These are phyloP conservation scores for Penicillium glabrum DNA, from an alignment of 2,329 filamentous ascomycete species.

Conservation along the genomic window DNA sequence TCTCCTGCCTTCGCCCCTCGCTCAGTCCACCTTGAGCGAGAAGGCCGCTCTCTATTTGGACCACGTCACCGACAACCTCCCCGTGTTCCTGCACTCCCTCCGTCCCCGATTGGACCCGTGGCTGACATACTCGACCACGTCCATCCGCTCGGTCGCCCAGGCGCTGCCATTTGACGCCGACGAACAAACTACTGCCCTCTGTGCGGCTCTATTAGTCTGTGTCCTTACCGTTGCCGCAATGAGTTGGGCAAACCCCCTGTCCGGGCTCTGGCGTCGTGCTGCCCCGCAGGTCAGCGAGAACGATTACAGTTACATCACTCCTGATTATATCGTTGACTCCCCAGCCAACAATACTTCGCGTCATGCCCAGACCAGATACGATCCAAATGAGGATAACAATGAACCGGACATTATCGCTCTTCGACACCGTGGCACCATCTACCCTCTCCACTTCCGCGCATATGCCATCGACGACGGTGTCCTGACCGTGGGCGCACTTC, in stretches of 20 bases:
- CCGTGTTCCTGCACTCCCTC: conserved; percentile 32
- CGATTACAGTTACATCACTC: conserved; percentile 42
- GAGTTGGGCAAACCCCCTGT: conserved; percentile 36
- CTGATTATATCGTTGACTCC: conserved; percentile 34
- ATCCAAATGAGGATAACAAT: conserved; percentile 25
- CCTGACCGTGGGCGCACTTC: conserved; percentile 43
- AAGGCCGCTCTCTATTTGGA: conserved; percentile 41
- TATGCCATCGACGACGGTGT: conserved; percentile 49
- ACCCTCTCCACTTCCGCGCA: conserved; percentile 46
- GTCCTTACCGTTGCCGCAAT: conserved; percentile 32
- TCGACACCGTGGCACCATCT: conserved; percentile 42
- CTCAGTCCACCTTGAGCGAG: conserved; percentile 41
- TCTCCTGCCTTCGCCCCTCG: conserved; percentile 37
- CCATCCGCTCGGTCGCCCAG: conserved; percentile 23
- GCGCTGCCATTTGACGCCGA: conserved; percentile 22
- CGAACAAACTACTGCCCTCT: conserved; percentile 23
- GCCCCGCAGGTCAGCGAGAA: conserved; percentile 37
- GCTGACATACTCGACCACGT: conserved; percentile 23
- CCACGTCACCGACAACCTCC: conserved; percentile 32
- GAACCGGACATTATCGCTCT: conserved; percentile 47
- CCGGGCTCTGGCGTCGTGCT: conserved; percentile 33
- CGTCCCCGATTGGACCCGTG: conserved; percentile 31
- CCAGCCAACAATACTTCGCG: conserved; percentile 9
- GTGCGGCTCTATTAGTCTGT: conserved; percentile 28
- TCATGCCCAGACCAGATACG: conserved; percentile 13